Evolutionary conservation across 768 basidiomycete species (phyloP), one percentile per base, ranked within the genome.

Genomic region (Russula vinacea): DNA sequence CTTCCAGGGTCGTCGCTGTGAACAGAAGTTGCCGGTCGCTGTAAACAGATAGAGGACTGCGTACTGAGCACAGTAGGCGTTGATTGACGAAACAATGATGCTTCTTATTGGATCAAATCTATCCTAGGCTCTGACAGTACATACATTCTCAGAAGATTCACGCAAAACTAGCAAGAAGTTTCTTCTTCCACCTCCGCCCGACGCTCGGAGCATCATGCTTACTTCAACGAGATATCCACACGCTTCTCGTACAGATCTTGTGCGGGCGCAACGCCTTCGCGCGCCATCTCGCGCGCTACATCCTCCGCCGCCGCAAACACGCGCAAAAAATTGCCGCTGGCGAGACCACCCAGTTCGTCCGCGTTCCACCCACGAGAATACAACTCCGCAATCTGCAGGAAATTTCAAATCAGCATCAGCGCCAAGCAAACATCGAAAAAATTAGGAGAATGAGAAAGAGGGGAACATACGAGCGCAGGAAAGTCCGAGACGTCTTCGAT

Each of bases 401-500:
- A 40, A 26, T 14, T 17, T 7, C 22, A 8, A 17, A 33, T 51
- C 61, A 44, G 60, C 55, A 22, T 11, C 29, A 33, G 29, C 10
- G 44, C n/a, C 44, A 10, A 22, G 10, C 19, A 22, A 45, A n/a
- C n/a, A 42, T 50, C 9, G 11, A 29, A 19, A 40, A 26, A 7
- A 7, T 45, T 22, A 40, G 29, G 26, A n/a, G 56, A 13, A 44
- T 52, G 8, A 63, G n/a, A n/a, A n/a, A n/a, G n/a, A n/a, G 22
- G 56, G 11, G 50, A 52, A 49, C 55, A 33, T 9, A 61, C 29
- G 54, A 95, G 80, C 24, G 82, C 80, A 22, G 92, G 94, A 70
- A 95, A 95, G 72, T 87, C 90, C 1, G 92, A 94, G 8, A 92
- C 92, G 67, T 96, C 92, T 72, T 96, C 94, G 29, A 98, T 77